These are phyloP conservation scores for Vaccinium macrocarpon DNA, from an alignment of 148 eudicot species.

Conservation along the genomic window DNA sequence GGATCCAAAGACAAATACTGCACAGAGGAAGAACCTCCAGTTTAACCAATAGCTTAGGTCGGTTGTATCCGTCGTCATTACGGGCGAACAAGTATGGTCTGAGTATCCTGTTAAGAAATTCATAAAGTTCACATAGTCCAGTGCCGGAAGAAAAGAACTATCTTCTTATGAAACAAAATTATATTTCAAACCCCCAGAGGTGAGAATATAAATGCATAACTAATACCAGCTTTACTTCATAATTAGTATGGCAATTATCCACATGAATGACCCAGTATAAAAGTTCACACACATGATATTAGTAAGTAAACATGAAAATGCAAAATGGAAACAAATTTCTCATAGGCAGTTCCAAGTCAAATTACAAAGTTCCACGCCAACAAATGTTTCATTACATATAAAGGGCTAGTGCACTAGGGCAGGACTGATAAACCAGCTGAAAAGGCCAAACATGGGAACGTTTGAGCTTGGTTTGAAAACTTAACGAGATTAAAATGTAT, in stretches of 20 bases:
- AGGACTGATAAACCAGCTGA: background rate
- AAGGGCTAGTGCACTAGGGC: background rate
- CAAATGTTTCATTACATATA: background rate
- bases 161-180: background rate
- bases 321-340: background rate
- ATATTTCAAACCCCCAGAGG: background rate
- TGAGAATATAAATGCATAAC: background rate
- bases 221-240: background rate
- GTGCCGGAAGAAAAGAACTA: background rate
- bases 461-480: background rate
- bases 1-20: slow-evolving; percentile 50
- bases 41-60: slow-evolving; percentile 78
- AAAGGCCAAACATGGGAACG: background rate
- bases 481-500: background rate
- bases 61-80: slow-evolving; percentile 67
- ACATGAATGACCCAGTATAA: background rate
- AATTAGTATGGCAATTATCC: background rate
- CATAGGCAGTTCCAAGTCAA: background rate
- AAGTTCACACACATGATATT: background rate
- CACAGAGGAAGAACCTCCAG: slow-evolving; percentile 85
- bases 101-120: slow-evolving; percentile 27
- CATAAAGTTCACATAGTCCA: slow-evolving; percentile 5
- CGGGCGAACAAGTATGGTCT: slow-evolving; percentile 23
- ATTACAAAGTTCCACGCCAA: background rate
- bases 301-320: background rate